Percentiles rank a stretch among this genome's conserved stretches.
Evolutionary conservation across 148 eudicot species (phyloP).

Genomic region (Silene latifolia): DNA sequence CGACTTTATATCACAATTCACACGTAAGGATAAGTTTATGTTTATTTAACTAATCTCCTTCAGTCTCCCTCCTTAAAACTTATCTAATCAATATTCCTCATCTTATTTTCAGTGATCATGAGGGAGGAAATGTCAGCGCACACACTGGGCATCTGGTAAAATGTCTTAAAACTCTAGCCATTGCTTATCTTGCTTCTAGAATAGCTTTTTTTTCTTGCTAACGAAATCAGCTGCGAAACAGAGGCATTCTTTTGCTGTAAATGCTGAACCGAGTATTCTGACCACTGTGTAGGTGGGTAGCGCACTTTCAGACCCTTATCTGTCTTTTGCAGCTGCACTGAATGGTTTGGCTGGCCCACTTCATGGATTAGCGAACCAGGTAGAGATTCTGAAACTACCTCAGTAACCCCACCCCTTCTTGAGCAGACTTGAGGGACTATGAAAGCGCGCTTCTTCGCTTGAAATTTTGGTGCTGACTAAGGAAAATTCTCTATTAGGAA

Average conservation of each 20-base stretch:
- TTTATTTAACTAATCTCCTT: too few relatives aligned
- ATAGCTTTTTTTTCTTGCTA: not conserved
- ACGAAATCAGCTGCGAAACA: not conserved
- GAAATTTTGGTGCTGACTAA: too few relatives aligned
- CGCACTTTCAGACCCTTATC: conserved; percentile 97
- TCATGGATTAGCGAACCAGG: conserved; percentile 99
- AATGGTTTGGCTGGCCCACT: conserved; percentile 99
- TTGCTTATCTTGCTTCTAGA: not conserved
- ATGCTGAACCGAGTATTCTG: conserved; percentile 4
- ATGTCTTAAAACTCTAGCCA: conserved; percentile 1
- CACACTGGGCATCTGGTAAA: conserved; percentile 96
- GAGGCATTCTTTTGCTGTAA: not conserved
- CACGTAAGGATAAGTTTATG: conserved; percentile 37
- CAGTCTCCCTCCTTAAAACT: too few relatives aligned
- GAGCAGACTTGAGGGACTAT: too few relatives aligned
- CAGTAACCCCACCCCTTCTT: not conserved
- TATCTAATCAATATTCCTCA: too few relatives aligned
- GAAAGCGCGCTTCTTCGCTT: too few relatives aligned
- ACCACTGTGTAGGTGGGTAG: conserved; percentile 73
- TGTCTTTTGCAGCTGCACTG: conserved; percentile 96
- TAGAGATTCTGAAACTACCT: conserved; percentile 17
- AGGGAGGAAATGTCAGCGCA: conserved; percentile 99
- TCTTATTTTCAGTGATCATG: conserved; percentile 75
- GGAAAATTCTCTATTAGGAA: too few relatives aligned
- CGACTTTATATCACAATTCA: conserved; percentile 90